Base-by-base conservation (phyloP, 805 yeast genomes). In the Sugiyamaella marilandica region DNA sequence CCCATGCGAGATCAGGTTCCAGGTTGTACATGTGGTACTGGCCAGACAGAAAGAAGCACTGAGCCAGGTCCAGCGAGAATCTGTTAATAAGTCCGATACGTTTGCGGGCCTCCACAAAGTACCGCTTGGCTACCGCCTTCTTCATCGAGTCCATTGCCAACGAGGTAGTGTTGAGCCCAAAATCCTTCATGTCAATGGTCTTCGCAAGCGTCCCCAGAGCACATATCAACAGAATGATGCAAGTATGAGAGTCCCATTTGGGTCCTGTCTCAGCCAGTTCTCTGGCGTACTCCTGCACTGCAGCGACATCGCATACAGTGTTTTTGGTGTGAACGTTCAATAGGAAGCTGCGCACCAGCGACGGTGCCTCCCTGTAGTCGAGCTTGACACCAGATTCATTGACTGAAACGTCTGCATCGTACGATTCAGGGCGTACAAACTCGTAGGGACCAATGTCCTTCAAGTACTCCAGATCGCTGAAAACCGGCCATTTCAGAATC, bases 241-340 rank as follows among this genome's bases (percentile, higher is more conserved):
- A 55, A 3, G 58, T 43, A 13, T 53, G 48, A 2, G 55, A 21
- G 31, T 54, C 55, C 53, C 53, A 55, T 11, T 50, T 26, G 26
- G 53, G 55, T 2, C 58, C 58, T 34, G 49, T 41, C 16, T 53
- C 37, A 10, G 56, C 51, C 13, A 54, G 43, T 10, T 55, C 56
- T 16, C 36, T 39, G 14, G 58, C 58, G 29, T 41, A 55, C 18
- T 31, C 18, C 18, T 49, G 56, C 14, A 55, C 50, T 3, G 50
- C 36, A 7, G 47, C 53, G 10, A 50, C 56, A 35, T 55, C 58
- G 37, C 58, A 55, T n/a, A 55, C 54, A 13, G 58, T 59, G 44
- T 55, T 53, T 32, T 55, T 55, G 43, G 49, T 52, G 47, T 55
- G 58, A 19, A 52, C 55, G 35, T 51, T 48, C 16, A 47, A 18